Evolutionary conservation across 371 early-diverging fungal species (phyloP).

Genomic region (Mortierella sp.): DNA sequence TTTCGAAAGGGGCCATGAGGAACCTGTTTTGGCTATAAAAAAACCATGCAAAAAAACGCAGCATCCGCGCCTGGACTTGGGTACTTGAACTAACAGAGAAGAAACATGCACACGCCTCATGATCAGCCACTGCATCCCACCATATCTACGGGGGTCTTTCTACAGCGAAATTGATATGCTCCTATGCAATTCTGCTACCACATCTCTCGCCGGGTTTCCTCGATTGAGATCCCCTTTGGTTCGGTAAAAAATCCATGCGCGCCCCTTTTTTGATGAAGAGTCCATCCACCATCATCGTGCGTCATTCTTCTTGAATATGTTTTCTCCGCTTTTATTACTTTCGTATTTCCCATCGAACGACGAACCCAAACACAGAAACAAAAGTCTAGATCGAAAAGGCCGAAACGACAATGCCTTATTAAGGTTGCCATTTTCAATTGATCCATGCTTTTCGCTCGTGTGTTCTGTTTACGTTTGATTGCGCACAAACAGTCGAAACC

Average conservation of each 20-base stretch:
- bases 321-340: not conserved
- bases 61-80: too few species aligned
- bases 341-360: not conserved
- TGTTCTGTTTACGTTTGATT: not conserved
- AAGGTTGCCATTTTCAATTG: not conserved
- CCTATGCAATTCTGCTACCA: too few species aligned
- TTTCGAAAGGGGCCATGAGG: not conserved
- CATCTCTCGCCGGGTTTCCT: too few species aligned
- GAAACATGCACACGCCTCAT: not conserved
- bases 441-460: not conserved
- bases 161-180: too few species aligned
- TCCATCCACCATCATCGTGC: not conserved
- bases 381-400: not conserved
- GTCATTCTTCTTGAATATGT: not conserved
- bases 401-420: not conserved
- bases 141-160: too few species aligned
- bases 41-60: not conserved
- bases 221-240: too few species aligned
- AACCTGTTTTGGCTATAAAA: not conserved
- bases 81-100: not conserved
- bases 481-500: not conserved
- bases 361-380: not conserved
- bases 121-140: too few species aligned
- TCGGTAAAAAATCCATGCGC: too few species aligned
- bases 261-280: too few species aligned